phyloP scores from a whole-genome alignment of 2,329 filamentous ascomycete genomes.

The Aspergillus phoenicis region DNA sequence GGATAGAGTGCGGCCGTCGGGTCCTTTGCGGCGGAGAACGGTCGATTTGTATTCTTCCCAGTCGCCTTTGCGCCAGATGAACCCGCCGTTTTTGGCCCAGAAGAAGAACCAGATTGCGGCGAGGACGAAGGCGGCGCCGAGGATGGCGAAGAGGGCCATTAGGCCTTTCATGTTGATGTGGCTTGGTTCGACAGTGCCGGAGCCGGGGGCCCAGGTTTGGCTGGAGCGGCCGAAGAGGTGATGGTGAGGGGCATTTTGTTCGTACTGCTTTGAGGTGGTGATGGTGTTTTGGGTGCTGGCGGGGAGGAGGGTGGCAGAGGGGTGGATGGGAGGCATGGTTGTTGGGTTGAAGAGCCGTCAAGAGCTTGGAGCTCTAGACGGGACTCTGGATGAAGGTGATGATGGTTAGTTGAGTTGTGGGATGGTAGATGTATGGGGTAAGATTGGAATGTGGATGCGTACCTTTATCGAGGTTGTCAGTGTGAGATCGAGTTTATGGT shows the following conservation, averaged over 20 bases:
- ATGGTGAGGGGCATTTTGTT: conserved; percentile 16
- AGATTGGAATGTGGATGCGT: conserved; percentile 15
- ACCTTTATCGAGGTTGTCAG: not conserved
- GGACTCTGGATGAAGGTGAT: conserved; percentile 19
- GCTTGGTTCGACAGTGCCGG: conserved; percentile 44
- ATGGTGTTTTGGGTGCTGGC: conserved; percentile 19
- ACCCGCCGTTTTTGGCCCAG: conserved; percentile 95
- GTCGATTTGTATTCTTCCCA: conserved; percentile 99
- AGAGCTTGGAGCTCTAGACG: conserved; percentile 42
- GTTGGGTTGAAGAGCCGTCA: conserved; percentile 27
- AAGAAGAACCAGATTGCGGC: conserved; percentile 96
- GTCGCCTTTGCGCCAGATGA: conserved; percentile 79
- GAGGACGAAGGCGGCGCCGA: conserved; percentile 75
- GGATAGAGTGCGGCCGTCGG: conserved; percentile 82
- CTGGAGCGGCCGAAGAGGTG: conserved; percentile 33
- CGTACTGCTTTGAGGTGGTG: conserved; percentile 15
- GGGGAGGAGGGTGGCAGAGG: conserved; percentile 21
- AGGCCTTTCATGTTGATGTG: conserved; percentile 62
- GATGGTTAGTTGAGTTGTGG: not conserved
- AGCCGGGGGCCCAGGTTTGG: conserved; percentile 31
- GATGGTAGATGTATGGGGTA: not conserved
- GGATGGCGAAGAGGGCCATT: conserved; percentile 81
- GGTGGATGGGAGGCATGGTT: conserved; percentile 36
- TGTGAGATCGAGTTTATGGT: not conserved
- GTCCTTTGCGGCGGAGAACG: conserved; percentile 82